phyloP scores from a whole-genome alignment of 177 flowering plant genomes.

The Vitis hybrid region DNA sequence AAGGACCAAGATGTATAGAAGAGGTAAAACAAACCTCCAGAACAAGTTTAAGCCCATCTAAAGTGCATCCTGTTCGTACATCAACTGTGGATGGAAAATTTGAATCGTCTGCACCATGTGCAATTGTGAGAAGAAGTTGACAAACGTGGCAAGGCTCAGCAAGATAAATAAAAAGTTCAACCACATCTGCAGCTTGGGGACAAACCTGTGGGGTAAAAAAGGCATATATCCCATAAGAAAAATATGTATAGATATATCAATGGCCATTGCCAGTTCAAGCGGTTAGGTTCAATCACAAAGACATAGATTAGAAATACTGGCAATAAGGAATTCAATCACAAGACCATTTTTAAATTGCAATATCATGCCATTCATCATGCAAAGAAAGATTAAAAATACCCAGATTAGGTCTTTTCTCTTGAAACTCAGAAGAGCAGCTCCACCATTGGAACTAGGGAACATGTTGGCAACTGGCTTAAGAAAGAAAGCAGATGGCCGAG shows the following conservation, averaged over 20 bases:
- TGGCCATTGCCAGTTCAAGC: neutral
- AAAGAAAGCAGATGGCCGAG: conserved; percentile 78
- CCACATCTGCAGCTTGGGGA: conserved; percentile 58
- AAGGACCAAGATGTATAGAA: conserved; percentile 6
- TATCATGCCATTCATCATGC: neutral
- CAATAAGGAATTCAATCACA: neutral
- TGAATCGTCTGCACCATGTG: conserved; percentile 94
- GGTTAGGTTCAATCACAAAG: neutral
- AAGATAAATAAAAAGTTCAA: conserved; percentile 85
- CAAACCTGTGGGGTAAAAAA: conserved; percentile 43
- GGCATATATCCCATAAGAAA: conserved; percentile 1
- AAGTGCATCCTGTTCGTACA: conserved; percentile 74
- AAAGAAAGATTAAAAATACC: conserved; percentile 45
- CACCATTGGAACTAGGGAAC: conserved; percentile 56
- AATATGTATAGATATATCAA: neutral
- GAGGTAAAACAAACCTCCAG: conserved; percentile 68
- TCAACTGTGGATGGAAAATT: conserved; percentile 88
- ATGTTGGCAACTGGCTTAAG: conserved; percentile 75
- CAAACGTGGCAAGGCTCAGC: conserved; percentile 96
- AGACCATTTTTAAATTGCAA: neutral
- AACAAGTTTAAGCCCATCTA: conserved; percentile 86
- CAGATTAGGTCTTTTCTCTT: conserved; percentile 75
- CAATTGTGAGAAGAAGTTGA: conserved; percentile 91
- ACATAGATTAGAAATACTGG: too few species aligned
- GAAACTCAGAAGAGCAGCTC: conserved; percentile 69